Evolutionary conservation across 495 filamentous ascomycete species (phyloP), one percentile per base, ranked within the genome.

Genomic region (Lentithecium fluviatile): DNA sequence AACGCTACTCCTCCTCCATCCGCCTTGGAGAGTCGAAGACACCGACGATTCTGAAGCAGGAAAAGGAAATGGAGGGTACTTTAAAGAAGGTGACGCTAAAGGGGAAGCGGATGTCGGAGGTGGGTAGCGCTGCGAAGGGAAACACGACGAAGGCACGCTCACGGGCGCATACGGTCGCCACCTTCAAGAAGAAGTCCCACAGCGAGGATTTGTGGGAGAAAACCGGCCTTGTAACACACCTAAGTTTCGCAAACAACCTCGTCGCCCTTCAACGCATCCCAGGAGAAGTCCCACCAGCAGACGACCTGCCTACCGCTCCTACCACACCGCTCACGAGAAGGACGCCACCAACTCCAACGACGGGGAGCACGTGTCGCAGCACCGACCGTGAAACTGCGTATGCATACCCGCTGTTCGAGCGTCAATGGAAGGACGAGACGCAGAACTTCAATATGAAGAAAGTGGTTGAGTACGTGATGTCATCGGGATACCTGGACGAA

Each of bases 371-470:
- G 6, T 20, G 6, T 6, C 3, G 36, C 51, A 15, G 3, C 29
- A 1, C n/a, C 51, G 17, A 38, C 51, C 5, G 10, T 7, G 7
- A 23, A 54, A 42, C 10, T 34, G 29, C 10, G 29, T 10, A 32
- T 10, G 10, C 29, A 32, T 17, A 8, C 23, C 32, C 54, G n/a
- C 23, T 21, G n/a, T 34, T 29, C 12, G 29, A 43, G 26, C 45
- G 26, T 12, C 24, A 26, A n/a, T 58, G 55, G 55, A 21, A 17
- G 12, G 55, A 58, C 26, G 55, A 58, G 20, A 58, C 55, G 43
- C 13, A 23, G 11, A 15, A 11, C 20, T 58, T 58, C 32, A 50
- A 40, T 25, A 36, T 48, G 55, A 45, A 21, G 23, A 26, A 53
- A 15, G 45, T 50, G 3, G 47, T 3, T 7, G 32, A 23, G 43